Evolutionary conservation across 306 rosid species (phyloP), one percentile per base, ranked within the genome.

Genomic region (Inga leiocalycina): DNA sequence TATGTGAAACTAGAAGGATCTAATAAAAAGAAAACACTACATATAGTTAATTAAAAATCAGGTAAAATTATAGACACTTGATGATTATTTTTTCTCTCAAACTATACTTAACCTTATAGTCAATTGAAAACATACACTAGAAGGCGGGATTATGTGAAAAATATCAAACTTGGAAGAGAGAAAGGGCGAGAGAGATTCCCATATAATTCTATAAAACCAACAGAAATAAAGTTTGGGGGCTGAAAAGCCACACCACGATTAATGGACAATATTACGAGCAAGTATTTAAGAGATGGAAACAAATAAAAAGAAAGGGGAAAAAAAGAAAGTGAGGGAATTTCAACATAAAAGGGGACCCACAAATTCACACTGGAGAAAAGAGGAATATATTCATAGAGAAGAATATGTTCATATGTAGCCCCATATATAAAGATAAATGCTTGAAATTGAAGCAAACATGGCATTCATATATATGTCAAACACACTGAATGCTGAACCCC

Each of bases 391-490:
- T 95, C 98, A 89, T 86, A 83, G 82, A 80, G 80, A 61, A 82
- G 97, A 95, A 95, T 95, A 92, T 85, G 93, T 91, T 91, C 89
- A 88, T 44, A 75, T 45, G 74, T 71, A 89, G 86, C 88, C 88
- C 88, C 88, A 91, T 85, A n/a, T 10, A 62, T n/a, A 90, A 91
- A 89, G 93, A 93, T 91, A 87, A 92, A 93, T 91, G 99, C 99
- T 95, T 95, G 87, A 95, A 90, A 70, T 90, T 93, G 92, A 95
- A 93, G 99, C 99, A 93, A 92, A 89, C 93, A 83, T 83, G 87
- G 80, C 97, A 95, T 91, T 62, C 37, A 62, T 27, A 24, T 62
- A 11, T 5, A 27, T 62, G 68, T 27, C 2, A 0, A 27, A 62
- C 90, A 87, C 81, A 89, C 91, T 71, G 56, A 90, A 91, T 39